Evolutionary conservation across 371 early-diverging fungal genomes (phyloP).

Genomic region (Dinochytrium kinnereticum): DNA sequence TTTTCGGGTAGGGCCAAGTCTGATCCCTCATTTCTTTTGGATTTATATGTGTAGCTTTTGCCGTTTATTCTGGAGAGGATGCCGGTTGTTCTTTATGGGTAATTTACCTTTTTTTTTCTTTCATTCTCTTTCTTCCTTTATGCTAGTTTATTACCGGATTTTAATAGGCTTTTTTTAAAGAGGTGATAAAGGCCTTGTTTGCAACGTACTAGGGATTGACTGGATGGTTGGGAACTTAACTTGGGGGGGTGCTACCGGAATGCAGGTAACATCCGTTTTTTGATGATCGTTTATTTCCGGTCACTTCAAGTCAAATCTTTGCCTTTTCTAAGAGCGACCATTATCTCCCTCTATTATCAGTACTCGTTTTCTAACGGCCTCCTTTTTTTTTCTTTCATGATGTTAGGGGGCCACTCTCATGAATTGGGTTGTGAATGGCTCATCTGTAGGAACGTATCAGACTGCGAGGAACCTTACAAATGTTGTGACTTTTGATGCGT

Average conservation of each 20-base stretch:
- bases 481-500: constrained; percentile 68
- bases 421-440: constrained; percentile 54
- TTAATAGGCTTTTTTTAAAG: constrained; percentile 49
- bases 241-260: constrained; percentile 76
- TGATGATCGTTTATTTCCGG: no score
- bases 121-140: background rate
- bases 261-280: constrained; percentile 26
- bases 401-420: background rate
- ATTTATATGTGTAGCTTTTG: constrained; percentile 55
- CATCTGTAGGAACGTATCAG: constrained; percentile 58
- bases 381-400: background rate
- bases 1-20: background rate
- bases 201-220: constrained; percentile 76
- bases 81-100: constrained; percentile 53
- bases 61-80: constrained; percentile 63
- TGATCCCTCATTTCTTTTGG: no score
- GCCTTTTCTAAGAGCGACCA: no score
- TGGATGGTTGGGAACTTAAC: constrained; percentile 70
- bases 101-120: background rate
- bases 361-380: background rate
- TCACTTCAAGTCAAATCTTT: no score
- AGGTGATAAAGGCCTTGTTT: constrained; percentile 83
- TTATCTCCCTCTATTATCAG: background rate
- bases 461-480: constrained; percentile 72
- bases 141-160: constrained; percentile 39